Conservation (phyloP, 352 stramenopile genomes). For the Globisporangium paroecandrum region DNA sequence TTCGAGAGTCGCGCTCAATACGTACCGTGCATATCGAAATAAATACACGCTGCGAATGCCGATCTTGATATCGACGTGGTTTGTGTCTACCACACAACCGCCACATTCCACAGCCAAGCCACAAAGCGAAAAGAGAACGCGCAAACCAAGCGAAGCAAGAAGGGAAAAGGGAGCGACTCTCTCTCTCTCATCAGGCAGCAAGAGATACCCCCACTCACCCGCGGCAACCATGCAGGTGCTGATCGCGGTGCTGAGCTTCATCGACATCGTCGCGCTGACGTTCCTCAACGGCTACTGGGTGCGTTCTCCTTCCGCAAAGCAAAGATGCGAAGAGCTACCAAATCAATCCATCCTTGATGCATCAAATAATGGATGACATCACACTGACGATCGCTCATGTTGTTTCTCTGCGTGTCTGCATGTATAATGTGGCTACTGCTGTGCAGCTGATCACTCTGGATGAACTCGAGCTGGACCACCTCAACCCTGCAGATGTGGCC, state of each 20-base stretch:
- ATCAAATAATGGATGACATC: neutral
- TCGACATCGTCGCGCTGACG: conserved; percentile 81
- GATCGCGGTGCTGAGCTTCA: conserved; percentile 75
- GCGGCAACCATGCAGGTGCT: conserved; percentile 57
- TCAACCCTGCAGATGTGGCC: conserved; percentile 83
- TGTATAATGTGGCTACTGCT: conserved; percentile 5
- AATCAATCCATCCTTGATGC: neutral
- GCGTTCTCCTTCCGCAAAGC: conserved; percentile 14
- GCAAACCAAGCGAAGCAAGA: conserved; percentile 3
- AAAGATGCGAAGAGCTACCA: conserved; percentile 8
- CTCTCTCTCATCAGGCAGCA: neutral
- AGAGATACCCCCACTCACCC: neutral
- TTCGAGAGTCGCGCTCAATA: neutral
- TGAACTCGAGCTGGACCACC: conserved; percentile 82
- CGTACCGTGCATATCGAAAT: no score
- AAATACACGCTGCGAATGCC: no score
- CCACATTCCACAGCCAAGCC: no score
- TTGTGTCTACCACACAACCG: no score
- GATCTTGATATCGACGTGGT: no score
- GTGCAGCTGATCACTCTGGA: conserved; percentile 78
- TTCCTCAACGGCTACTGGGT: conserved; percentile 89
- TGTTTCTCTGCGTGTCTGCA: neutral
- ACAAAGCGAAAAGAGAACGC: neutral
- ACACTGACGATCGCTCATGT: neutral
- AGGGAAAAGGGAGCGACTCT: neutral